Evolutionary conservation across 2,329 filamentous ascomycete species (phyloP).

Genomic region (Neonectria hederae): DNA sequence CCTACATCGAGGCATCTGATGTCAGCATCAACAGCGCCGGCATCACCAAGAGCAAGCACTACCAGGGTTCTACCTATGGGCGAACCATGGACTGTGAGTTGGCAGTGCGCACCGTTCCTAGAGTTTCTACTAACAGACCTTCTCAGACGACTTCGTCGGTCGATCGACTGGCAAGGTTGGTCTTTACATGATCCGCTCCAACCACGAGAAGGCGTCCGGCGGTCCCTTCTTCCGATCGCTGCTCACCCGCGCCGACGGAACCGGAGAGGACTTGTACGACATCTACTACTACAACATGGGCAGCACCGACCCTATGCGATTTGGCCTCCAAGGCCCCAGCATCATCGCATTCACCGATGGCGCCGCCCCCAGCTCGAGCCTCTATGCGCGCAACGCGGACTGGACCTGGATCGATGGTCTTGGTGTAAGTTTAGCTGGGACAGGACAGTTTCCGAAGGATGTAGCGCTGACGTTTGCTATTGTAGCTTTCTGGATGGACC

Average conservation of each 20-base stretch:
- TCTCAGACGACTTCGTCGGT: constrained; percentile 50
- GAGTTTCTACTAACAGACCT: neutral
- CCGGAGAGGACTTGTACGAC: constrained; percentile 53
- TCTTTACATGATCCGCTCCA: constrained; percentile 51
- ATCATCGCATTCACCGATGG: constrained; percentile 52
- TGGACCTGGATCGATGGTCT: constrained; percentile 48
- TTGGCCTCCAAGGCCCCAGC: constrained; percentile 53
- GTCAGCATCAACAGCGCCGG: constrained; percentile 41
- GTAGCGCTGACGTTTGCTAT: neutral
- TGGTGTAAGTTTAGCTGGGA: constrained; percentile 29
- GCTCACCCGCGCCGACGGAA: constrained; percentile 47
- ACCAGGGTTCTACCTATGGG: constrained; percentile 50
- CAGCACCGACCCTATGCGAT: constrained; percentile 52
- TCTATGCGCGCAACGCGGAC: constrained; percentile 49
- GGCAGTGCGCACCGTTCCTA: accelerated
- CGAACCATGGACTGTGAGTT: constrained; percentile 46
- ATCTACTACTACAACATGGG: constrained; percentile 57
- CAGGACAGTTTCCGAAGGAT: accelerated
- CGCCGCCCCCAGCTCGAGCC: constrained; percentile 47
- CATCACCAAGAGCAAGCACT: constrained; percentile 53
- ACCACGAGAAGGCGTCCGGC: constrained; percentile 53
- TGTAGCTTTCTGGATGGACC: constrained; percentile 46
- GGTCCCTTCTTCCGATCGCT: constrained; percentile 53
- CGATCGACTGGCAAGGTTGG: constrained; percentile 48
- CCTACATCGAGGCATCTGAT: constrained; percentile 47